A percentile compares a stretch with the other conserved stretches of the same genome.
phyloP scores from a whole-genome alignment of 305 asterid genomes.

The Withania somnifera region DNA sequence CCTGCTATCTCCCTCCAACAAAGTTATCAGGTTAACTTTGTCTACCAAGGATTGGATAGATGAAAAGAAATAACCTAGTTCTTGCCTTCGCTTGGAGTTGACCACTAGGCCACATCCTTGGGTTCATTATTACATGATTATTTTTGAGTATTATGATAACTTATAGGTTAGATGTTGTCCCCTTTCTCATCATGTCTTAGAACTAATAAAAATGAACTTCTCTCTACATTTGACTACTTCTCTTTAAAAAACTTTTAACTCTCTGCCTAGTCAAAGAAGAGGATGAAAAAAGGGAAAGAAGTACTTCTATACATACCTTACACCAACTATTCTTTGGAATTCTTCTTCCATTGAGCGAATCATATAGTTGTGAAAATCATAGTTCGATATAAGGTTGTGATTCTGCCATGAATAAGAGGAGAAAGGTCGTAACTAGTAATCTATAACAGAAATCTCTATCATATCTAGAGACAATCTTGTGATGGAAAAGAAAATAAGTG shows the following conservation, averaged over 20 bases:
- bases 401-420: conserved; percentile 74
- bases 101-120: too few relatives aligned
- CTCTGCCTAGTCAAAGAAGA: background rate
- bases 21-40: too few relatives aligned
- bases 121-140: too few relatives aligned
- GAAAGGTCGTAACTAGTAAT: conserved; percentile 20
- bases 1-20: too few relatives aligned
- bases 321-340: conserved; percentile 95
- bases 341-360: conserved; percentile 99
- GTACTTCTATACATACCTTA: conserved; percentile 45
- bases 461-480: background rate
- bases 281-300: background rate
- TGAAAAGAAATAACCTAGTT: too few relatives aligned
- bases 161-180: background rate
- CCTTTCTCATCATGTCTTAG: background rate
- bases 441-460: background rate
- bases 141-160: background rate
- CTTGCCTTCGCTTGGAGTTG: too few relatives aligned
- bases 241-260: background rate
- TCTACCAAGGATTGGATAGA: too few relatives aligned
- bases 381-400: conserved; percentile 91
- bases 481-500: background rate
- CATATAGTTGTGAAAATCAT: conserved; percentile 99
- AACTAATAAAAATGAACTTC: background rate
- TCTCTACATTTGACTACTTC: background rate